These are phyloP conservation scores for Uromyces viciae-fabae DNA, from an alignment of 1,284 basidiomycete genomes.

Conservation along the genomic window DNA sequence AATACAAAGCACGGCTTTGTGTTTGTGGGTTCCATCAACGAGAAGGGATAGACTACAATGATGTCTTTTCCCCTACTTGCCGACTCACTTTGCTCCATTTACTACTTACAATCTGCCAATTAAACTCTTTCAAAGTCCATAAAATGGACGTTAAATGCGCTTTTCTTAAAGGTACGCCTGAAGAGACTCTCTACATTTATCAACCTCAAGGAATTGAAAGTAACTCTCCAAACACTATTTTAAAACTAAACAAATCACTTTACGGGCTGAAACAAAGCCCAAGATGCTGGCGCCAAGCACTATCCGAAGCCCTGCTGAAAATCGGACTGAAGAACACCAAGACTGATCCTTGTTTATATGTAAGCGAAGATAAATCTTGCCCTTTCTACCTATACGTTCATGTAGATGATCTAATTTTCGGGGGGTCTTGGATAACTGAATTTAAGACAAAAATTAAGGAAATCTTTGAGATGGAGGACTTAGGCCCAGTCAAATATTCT, in stretches of 20 bases:
- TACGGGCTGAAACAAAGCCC: constrained; percentile 16
- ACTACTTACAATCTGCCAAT: neutral
- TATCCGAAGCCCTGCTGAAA: neutral
- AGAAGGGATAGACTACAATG: constrained; percentile 3
- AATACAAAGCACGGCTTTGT: constrained; percentile 4
- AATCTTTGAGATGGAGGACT: neutral
- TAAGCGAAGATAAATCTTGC: no score
- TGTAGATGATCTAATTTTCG: constrained; percentile 1
- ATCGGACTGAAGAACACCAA: neutral
- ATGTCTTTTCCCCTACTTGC: neutral
- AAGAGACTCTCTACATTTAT: neutral
- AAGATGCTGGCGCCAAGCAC: neutral
- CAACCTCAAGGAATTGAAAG: neutral
- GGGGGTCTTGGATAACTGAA: neutral
- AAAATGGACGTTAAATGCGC: constrained; percentile 2
- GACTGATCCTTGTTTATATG: constrained; percentile 5
- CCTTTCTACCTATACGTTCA: neutral
- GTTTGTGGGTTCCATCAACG: neutral
- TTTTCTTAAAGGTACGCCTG: neutral
- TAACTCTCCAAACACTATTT: neutral
- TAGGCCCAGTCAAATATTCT: neutral
- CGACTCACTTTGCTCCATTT: neutral
- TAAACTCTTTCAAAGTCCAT: neutral
- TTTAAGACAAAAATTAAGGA: neutral
- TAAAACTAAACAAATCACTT: neutral